Conservation (phyloP, 139 green algal species). For the Auxenochlorella pyrenoidosa region DNA sequence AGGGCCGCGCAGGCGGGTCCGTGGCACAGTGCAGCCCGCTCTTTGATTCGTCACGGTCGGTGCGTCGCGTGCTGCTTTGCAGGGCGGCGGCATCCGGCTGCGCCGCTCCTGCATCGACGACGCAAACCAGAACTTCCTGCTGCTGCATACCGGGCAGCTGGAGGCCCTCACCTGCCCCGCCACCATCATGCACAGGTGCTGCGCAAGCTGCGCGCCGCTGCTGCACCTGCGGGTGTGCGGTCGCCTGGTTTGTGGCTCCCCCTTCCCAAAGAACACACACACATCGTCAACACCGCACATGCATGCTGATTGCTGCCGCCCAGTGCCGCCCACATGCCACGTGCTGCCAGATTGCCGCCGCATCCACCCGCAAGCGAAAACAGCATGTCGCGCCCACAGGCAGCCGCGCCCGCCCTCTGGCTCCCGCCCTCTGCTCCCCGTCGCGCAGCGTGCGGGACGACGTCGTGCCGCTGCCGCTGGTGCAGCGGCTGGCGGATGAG, state of each 20-base stretch:
- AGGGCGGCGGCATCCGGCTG: conserved; percentile 23
- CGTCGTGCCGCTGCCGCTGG: conserved; percentile 5
- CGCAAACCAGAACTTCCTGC: conserved; percentile 5
- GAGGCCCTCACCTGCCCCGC: conserved; percentile 7
- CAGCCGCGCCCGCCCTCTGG: too few relatives aligned
- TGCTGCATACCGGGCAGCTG: conserved; percentile 28
- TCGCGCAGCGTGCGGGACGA: conserved; percentile 22
- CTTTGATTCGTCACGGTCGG: too few relatives aligned
- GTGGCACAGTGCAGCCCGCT: too few relatives aligned
- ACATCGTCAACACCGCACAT: too few relatives aligned
- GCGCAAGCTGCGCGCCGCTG: neutral
- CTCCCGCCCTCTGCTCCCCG: neutral
- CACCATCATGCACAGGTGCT: conserved; percentile 31
- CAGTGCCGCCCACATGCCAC: too few relatives aligned
- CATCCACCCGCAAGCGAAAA: too few relatives aligned
- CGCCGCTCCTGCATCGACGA: conserved; percentile 11
- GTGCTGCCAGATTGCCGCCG: neutral
- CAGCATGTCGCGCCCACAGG: too few relatives aligned
- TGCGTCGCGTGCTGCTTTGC: neutral
- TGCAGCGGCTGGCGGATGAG: conserved; percentile 22
- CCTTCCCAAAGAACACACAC: too few relatives aligned
- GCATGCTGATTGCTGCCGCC: neutral
- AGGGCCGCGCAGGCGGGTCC: too few relatives aligned
- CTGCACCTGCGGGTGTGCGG: neutral
- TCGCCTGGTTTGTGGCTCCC: too few relatives aligned